Evolutionary conservation across 2,329 filamentous ascomycete genomes (phyloP), one percentile per base, ranked within the genome.

Genomic region (Colletotrichum eremochloae): DNA sequence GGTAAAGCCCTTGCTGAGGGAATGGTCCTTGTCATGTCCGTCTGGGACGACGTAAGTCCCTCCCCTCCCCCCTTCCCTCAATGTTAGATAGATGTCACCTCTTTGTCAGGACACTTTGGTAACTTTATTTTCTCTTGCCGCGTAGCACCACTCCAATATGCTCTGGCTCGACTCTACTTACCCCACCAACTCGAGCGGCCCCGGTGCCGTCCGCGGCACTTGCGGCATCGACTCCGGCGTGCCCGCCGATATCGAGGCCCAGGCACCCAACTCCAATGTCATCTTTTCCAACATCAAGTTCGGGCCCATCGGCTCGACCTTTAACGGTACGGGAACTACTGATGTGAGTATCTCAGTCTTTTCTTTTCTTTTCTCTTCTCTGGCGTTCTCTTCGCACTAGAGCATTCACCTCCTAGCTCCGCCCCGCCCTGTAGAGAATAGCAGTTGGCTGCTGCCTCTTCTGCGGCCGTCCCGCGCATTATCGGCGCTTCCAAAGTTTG

Each of bases 141-240:
- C 48, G 24, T 9, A 81, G 80, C 88, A 93, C 81, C 81, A 87
- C 72, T 83, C 88, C 77, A 87, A 91, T 82, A 94, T 94, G 91
- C 87, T 92, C 78, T 94, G 92, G 92, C 88, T 94, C 76, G 92
- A 94, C 84, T 89, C 88, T 71, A 87, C 84, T 78, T 92, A 88
- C 84, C 91, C 91, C 55, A 84, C 84, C 72, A 80, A 82, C 74
- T 76, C 82, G 38, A 84, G 83, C 64, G 75, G 73, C 3, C 82
- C 83, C 36, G 89, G 90, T 75, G 80, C 83, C 65, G 81, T 82
- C 55, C 88, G 90, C 76, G 90, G 90, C 63, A 81, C 83, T 42
- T 92, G 90, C 80, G 69, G 84, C 63, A 84, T 82, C 56, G 82
- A 79, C 75, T 87, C 86, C 33, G 89, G 89, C 55, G 83, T 81